These are phyloP conservation scores for Vitis hybrid DNA, from an alignment of 177 flowering plant species.

Conservation along the genomic window DNA sequence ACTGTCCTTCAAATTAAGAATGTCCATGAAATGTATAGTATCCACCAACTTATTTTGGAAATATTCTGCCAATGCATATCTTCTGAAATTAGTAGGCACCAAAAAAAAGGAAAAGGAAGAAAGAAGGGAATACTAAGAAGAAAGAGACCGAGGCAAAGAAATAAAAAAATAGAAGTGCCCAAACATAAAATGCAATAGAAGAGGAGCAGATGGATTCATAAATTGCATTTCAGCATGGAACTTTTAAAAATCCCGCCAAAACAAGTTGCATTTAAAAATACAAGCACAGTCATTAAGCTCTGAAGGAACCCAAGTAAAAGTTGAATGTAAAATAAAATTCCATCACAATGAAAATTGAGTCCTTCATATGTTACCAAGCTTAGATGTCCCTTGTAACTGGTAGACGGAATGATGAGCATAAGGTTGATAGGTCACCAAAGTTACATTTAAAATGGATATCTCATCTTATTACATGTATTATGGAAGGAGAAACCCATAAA, in stretches of 20 bases:
- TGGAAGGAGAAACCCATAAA: too few relatives aligned
- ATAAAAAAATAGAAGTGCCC: neutral
- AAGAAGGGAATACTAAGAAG: neutral
- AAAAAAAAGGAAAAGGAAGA: neutral
- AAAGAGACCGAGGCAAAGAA: neutral
- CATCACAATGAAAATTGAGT: neutral
- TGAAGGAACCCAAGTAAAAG: neutral
- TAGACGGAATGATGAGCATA: too few relatives aligned
- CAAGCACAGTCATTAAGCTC: neutral
- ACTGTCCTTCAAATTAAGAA: slow-evolving; percentile 94
- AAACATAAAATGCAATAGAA: neutral
- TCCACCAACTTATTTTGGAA: slow-evolving; percentile 98
- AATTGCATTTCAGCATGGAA: neutral
- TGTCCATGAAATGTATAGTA: slow-evolving; percentile 97
- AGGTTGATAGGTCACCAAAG: too few relatives aligned
- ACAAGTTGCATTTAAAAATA: neutral
- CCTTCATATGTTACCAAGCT: neutral
- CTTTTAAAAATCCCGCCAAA: neutral
- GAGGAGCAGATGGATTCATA: neutral
- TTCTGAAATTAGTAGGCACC: neutral
- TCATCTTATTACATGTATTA: too few relatives aligned
- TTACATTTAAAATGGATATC: too few relatives aligned
- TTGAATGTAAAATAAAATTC: neutral
- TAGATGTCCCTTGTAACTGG: neutral
- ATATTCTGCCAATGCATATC: slow-evolving; percentile 63